Conservation (phyloP, 2,329 filamentous ascomycete species). For the Biscogniauxia mediterranea region DNA sequence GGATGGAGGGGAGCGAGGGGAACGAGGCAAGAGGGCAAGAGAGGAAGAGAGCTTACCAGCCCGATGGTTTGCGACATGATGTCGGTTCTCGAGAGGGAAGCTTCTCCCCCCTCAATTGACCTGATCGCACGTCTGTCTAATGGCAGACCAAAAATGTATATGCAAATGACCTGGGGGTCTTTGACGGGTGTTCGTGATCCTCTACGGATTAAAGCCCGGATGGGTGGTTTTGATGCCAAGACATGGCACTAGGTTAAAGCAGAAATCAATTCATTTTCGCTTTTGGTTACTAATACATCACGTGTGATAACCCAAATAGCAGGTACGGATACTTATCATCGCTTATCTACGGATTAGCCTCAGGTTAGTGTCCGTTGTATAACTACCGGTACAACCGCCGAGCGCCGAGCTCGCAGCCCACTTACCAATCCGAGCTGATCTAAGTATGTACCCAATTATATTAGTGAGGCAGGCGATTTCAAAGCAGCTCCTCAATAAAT, state of each 20-base stretch:
- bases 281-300: not conserved
- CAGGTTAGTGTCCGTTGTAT: too few species aligned
- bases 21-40: too few species aligned
- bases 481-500: constrained; percentile 32
- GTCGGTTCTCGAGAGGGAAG: constrained; percentile 30
- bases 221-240: not conserved
- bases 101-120: constrained; percentile 30
- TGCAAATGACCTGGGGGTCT: not conserved
- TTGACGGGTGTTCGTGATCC: not conserved
- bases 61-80: constrained; percentile 79
- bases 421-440: not conserved
- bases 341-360: too few species aligned
- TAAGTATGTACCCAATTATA: too few species aligned
- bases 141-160: too few species aligned
- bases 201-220: not conserved
- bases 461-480: constrained; percentile 33
- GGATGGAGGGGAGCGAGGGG: constrained; percentile 1
- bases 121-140: not conserved
- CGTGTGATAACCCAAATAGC: not conserved
- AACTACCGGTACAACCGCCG: constrained; percentile 8
- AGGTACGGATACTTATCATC: too few species aligned
- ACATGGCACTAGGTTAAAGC: not conserved
- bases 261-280: not conserved
- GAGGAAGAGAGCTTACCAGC: constrained; percentile 52
- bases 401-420: constrained; percentile 10